Conservation (phyloP, 768 basidiomycete genomes). For the Mycena venus region DNA sequence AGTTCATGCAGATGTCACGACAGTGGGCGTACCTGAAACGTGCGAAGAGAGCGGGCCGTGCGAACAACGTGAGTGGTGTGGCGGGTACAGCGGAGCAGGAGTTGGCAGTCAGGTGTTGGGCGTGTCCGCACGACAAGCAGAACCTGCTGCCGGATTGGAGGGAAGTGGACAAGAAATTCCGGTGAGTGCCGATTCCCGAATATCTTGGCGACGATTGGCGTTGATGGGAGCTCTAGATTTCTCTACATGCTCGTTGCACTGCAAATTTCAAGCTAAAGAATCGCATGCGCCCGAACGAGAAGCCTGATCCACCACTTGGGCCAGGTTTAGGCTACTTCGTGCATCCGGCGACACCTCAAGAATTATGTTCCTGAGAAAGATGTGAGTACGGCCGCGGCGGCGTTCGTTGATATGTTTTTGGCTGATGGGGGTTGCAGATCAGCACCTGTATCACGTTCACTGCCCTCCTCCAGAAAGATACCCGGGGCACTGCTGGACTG, state of each 20-base stretch:
- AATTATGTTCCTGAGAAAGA: conserved; percentile 1
- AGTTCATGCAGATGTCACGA: not conserved
- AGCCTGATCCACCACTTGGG: not conserved
- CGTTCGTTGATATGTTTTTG: not conserved
- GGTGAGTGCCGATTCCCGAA: not conserved
- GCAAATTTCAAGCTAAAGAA: conserved; percentile 2
- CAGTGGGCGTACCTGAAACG: not conserved
- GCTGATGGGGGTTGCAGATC: not conserved
- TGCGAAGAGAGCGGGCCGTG: not conserved
- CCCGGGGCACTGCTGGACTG: not conserved
- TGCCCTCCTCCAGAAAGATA: not conserved
- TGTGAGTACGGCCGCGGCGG: not conserved
- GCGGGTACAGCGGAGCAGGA: conserved; percentile 3
- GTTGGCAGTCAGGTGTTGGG: conserved; percentile 31
- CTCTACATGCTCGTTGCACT: conserved; percentile 1
- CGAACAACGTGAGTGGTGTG: conserved; percentile 10
- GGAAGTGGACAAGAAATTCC: not conserved
- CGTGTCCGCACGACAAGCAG: conserved; percentile 31
- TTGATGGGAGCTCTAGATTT: not conserved
- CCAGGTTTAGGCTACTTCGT: not conserved
- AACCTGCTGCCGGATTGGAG: conserved; percentile 34
- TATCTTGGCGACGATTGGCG: not conserved
- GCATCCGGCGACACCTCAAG: not conserved
- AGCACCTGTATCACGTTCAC: not conserved
- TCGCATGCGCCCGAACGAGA: not conserved